Percentiles rank a stretch among this genome's conserved stretches.
Conservation (phyloP, 108 stramenopile genomes). For the Stephanodiscus minutulus region DNA sequence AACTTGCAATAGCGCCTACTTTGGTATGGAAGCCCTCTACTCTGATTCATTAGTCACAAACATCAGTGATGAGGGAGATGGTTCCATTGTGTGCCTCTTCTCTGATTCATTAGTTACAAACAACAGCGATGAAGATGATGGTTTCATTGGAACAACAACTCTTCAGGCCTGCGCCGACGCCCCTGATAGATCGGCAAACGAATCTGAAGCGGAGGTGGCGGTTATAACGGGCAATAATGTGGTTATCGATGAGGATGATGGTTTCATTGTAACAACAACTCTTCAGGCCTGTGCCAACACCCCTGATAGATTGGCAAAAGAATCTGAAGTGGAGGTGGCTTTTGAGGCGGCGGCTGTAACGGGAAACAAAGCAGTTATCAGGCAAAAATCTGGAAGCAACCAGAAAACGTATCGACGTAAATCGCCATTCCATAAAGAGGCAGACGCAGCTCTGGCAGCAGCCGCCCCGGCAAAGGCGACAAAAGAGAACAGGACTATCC, state of each 20-base stretch:
- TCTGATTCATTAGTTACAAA: neutral
- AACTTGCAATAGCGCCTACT: neutral
- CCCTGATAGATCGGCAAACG: neutral
- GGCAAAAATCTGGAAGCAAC: neutral
- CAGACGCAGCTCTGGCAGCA: neutral
- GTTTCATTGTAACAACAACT: neutral
- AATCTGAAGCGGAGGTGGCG: neutral
- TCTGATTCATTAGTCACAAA: neutral
- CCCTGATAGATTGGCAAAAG: neutral
- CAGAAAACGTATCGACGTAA: neutral
- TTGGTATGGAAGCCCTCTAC: too few relatives aligned
- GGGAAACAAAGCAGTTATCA: neutral
- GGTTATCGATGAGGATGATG: conserved; percentile 4
- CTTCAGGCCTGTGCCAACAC: neutral
- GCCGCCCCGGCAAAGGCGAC: neutral
- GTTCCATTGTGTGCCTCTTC: too few relatives aligned
- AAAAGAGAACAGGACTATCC: neutral
- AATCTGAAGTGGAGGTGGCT: neutral
- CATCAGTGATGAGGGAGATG: neutral
- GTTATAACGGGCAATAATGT: too few relatives aligned
- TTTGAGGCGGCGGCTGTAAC: too few relatives aligned
- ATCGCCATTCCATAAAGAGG: neutral
- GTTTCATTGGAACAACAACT: neutral
- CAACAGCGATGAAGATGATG: neutral
- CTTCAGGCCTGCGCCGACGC: neutral